Evolutionary conservation across 371 early-diverging fungal genomes (phyloP), one percentile per base, ranked within the genome.

Genomic region (Lichtheimia ramosa): DNA sequence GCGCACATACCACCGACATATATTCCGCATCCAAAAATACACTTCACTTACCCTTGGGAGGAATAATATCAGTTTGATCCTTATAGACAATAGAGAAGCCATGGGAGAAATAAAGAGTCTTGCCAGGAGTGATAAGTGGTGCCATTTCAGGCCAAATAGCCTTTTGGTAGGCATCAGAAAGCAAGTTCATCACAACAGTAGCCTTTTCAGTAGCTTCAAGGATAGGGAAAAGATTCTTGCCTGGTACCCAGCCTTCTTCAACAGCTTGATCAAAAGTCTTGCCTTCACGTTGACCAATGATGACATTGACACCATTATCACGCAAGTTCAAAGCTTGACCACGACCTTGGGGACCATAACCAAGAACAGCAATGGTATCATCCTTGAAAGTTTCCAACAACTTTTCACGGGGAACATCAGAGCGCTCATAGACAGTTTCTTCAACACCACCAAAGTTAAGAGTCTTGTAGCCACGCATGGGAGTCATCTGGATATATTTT

Each of bases 71-170:
- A 58, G 98, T 98, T 73, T 95, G 91, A 59, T 95, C 90, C 64
- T 92, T 83, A 85, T 90, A 98, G 64, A 96, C 92, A 58, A 98
- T 88, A 62, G 92, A 91, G 83, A 98, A 98, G 63, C 98, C 98
- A 84, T 98, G 97, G 58, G 94, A 93, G 82, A 98, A 98, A 86
- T 95, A 96, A 56, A 98, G 90, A 25, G 97, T 96, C 89, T 98
- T 98, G 72, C 96, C 98, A 66, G 93, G 92, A 68, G 95, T 96
- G 59, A 98, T 71, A 71, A 88, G 85, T 55, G 91, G 90, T 83
- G 90, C 89, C 83, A 98, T 84, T 63, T 87, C 73, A 69, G 90
- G 85, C 98, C 98, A 98, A 67, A 89, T 84, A 58, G 90, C 91
- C 79, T 86, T 93, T 77, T 98, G 98, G 54, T 90, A 95, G 51